Evolutionary conservation across 495 filamentous ascomycete genomes (phyloP), one percentile per base, ranked within the genome.

Genomic region (Neurospora sp.): DNA sequence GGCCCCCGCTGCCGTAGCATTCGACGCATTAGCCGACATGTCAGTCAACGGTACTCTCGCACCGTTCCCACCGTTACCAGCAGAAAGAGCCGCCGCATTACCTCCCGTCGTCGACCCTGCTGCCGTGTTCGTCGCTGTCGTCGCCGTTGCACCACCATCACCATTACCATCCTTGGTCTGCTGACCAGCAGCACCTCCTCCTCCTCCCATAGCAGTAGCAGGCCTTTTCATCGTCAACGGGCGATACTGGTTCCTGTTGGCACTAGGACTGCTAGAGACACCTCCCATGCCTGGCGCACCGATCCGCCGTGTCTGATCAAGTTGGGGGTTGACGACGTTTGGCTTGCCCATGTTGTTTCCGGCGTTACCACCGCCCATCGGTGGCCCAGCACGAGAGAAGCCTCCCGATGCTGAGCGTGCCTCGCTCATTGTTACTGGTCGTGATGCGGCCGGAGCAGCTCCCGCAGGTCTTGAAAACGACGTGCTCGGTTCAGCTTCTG

Each of bases 261-360:
- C 83, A 35, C 89, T 77, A 11, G 89, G 89, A 78, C 87, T 90
- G 35, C 84, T 82, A 40, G 74, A 77, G 53, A 66, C 18, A 31
- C 53, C 53, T 6, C 22, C 27, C 53, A 18, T 66, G 12, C 53
- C 84, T 4, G 93, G 93, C 69, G 90, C 92, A 3, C 93, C 94
- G 68, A 97, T 92, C 74, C 89, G 87, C 41, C 93, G 85, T 70
- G 89, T 82, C 53, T 88, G 80, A 74, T 94, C 91, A 6, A 90
- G 76, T 53, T 90, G 86, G 8, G 93, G 92, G 76, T 94, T 94
- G 71, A 92, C 79, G 69, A 91, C 88, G 76, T 91, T 89, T 1
- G 73, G 69, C 74, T 82, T 66, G 75, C 81, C 73, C 48, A 76
- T 72, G 20, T 53, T 70, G 20, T 59, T 59, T 22, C 46, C 70